These are phyloP conservation scores for Schrenkiella parvula DNA, from an alignment of 345 rosid species.

Conservation along the genomic window DNA sequence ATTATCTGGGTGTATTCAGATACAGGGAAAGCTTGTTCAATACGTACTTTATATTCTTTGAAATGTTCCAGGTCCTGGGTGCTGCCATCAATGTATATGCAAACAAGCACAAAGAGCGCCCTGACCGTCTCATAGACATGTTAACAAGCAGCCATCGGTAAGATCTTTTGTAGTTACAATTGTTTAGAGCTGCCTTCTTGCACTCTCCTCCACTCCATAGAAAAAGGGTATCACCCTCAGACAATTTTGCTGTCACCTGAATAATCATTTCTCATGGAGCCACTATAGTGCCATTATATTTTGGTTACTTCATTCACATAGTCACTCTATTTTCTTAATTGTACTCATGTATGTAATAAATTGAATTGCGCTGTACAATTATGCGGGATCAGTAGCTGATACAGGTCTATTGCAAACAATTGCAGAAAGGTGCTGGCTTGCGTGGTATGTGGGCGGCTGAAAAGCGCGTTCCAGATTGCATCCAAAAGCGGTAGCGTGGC, in stretches of 20 bases:
- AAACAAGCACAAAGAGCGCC: constrained; percentile 93
- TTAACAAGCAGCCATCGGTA: constrained; percentile 96
- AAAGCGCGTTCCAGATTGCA: constrained; percentile 97
- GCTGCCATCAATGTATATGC: constrained; percentile 96
- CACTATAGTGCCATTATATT: neutral
- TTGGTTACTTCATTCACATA: neutral
- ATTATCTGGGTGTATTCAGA: neutral
- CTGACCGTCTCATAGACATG: constrained; percentile 97
- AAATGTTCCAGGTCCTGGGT: constrained; percentile 70
- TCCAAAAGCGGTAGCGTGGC: constrained; percentile 94
- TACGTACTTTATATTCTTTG: constrained; percentile 5
- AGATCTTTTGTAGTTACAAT: neutral
- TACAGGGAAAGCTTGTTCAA: neutral
- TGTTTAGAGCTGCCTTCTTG: neutral
- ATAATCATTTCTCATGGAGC: neutral
- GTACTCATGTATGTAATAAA: neutral
- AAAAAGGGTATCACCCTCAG: neutral
- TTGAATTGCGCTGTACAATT: neutral
- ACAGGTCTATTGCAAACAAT: constrained; percentile 6
- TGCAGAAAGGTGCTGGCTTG: constrained; percentile 96
- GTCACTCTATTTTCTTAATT: neutral
- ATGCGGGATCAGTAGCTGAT: constrained; percentile 7
- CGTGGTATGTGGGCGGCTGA: constrained; percentile 94
- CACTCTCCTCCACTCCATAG: neutral
- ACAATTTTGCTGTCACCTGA: neutral